Conservation (phyloP, 2,329 filamentous ascomycete species). For the Verticillium longisporum region DNA sequence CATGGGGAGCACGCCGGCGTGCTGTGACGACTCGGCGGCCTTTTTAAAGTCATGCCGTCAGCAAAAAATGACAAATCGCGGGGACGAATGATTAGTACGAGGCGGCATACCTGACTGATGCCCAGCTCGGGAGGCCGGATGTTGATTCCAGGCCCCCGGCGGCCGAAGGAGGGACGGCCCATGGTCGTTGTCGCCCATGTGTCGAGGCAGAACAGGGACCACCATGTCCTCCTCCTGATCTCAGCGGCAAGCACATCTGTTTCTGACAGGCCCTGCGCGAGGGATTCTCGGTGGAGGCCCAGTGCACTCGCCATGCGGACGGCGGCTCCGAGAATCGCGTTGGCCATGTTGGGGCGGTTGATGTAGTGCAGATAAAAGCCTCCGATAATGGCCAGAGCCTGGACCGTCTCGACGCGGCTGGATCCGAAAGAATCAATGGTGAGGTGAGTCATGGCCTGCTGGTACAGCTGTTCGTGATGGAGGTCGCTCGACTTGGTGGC, state of each 20-base stretch:
- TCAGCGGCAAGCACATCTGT: conserved; percentile 49
- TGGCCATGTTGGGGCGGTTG: conserved; percentile 31
- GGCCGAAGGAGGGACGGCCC: conserved; percentile 62
- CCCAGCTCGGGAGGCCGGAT: conserved; percentile 53
- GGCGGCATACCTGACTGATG: conserved; percentile 25
- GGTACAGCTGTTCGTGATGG: conserved; percentile 2
- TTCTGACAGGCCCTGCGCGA: conserved; percentile 25
- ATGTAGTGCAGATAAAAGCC: conserved; percentile 32
- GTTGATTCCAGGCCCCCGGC: conserved; percentile 60
- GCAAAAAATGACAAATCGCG: no score
- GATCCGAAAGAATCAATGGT: conserved; percentile 4
- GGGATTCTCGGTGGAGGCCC: conserved; percentile 30
- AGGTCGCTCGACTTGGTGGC: conserved; percentile 1
- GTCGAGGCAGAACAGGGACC: conserved; percentile 67
- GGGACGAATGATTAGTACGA: not conserved
- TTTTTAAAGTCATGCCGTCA: not conserved
- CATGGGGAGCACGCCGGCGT: conserved; percentile 61
- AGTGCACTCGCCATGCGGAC: conserved; percentile 31
- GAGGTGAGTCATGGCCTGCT: conserved; percentile 2
- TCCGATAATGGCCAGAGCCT: conserved; percentile 7
- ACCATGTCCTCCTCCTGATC: conserved; percentile 63
- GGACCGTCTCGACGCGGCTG: conserved; percentile 3
- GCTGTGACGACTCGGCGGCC: conserved; percentile 44
- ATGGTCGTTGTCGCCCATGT: conserved; percentile 68
- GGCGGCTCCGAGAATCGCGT: conserved; percentile 32